Evolutionary conservation across 1,284 basidiomycete genomes (phyloP).

Genomic region (Fomitopsis pinicola): DNA sequence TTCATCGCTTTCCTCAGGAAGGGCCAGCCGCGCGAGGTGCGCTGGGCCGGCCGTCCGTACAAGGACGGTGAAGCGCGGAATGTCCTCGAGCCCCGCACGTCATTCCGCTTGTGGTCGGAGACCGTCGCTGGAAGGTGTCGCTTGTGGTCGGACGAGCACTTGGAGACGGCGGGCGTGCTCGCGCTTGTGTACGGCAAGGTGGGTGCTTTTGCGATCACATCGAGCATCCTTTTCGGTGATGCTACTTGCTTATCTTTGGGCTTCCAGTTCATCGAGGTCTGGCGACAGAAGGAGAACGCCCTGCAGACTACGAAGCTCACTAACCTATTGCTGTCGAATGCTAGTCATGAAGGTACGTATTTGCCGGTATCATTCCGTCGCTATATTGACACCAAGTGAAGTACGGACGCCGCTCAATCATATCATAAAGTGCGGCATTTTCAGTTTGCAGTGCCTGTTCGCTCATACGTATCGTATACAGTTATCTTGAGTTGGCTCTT

Average conservation of each 20-base stretch:
- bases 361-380: conserved; percentile 1
- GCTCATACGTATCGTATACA: conserved; percentile 24
- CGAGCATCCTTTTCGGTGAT: not conserved
- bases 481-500: conserved; percentile 83
- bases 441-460: not conserved
- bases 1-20: conserved; percentile 84
- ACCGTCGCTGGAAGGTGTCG: conserved; percentile 70
- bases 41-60: conserved; percentile 80
- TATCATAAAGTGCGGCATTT: conserved; percentile 57
- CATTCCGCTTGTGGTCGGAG: conserved; percentile 84
- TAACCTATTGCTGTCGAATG: conserved; percentile 81
- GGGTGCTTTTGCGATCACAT: not conserved
- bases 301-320: conserved; percentile 78
- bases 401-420: conserved; percentile 75
- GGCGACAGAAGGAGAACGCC: conserved; percentile 83
- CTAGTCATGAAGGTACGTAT: conserved; percentile 74
- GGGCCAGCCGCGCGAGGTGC: conserved; percentile 68
- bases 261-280: conserved; percentile 78
- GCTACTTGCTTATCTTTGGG: not conserved
- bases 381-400: conserved; percentile 19
- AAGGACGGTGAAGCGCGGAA: conserved; percentile 38
- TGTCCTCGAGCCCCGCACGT: conserved; percentile 68
- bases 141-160: conserved; percentile 83
- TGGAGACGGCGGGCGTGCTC: conserved; percentile 85
- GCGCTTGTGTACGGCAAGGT: conserved; percentile 81